phyloP scores from a whole-genome alignment of 768 basidiomycete genomes.

The Boletus tylopilopsis region DNA sequence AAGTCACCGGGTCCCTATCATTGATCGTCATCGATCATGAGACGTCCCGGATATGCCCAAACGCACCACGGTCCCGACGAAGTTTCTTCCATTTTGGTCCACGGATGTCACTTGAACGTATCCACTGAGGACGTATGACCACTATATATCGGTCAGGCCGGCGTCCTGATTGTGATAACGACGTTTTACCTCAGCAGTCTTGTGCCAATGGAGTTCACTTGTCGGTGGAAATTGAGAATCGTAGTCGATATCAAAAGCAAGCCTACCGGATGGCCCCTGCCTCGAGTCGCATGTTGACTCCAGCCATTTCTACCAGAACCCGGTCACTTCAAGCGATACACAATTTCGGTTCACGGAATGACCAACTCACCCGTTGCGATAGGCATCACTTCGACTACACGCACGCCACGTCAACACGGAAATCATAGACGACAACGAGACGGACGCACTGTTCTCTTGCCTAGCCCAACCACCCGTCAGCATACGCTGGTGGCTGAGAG shows the following conservation, averaged over 20 bases:
- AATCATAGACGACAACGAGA: neutral
- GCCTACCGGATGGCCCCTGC: conserved; percentile 35
- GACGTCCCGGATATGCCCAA: neutral
- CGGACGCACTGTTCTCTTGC: conserved; percentile 46
- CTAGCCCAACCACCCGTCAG: conserved; percentile 59
- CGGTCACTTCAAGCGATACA: too few species aligned
- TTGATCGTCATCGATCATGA: conserved; percentile 12
- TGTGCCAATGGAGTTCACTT: conserved; percentile 43
- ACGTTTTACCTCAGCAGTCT: conserved; percentile 24
- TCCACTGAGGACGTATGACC: conserved; percentile 50
- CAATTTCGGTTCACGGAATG: neutral
- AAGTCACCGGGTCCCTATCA: conserved; percentile 39
- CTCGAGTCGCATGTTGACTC: conserved; percentile 38
- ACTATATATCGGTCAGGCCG: conserved; percentile 18
- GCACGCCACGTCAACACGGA: neutral
- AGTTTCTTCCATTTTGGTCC: conserved; percentile 44
- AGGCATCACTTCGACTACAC: conserved; percentile 34
- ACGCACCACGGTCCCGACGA: conserved; percentile 45
- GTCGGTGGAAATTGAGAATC: neutral
- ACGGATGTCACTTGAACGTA: conserved; percentile 42
- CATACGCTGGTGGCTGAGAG: conserved; percentile 52
- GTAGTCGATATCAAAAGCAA: neutral
- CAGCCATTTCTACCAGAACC: conserved; percentile 8
- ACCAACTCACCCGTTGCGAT: conserved; percentile 32
- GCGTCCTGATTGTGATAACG: neutral